Percentiles rank a stretch among this genome's conserved stretches.
Conservation (phyloP, 495 filamentous ascomycete genomes). For the Hyaloscypha bicolor region DNA sequence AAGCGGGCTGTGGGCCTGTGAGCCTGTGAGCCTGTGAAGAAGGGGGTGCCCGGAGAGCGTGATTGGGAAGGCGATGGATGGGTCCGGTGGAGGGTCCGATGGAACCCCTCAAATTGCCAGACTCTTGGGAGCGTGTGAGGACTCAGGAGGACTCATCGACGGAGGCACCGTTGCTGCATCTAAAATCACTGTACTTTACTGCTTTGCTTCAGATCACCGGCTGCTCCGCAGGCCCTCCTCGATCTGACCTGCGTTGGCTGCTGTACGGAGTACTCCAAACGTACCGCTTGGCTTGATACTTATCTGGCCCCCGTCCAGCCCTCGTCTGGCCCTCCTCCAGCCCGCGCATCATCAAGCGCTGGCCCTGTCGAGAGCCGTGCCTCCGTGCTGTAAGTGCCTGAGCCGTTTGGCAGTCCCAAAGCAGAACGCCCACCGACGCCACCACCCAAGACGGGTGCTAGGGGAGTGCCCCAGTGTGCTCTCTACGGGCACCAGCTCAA, state of each 20-base stretch:
- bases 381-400: neutral
- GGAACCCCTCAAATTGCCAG: neutral
- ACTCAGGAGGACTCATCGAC: neutral
- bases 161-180: neutral
- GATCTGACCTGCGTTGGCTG: neutral
- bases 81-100: neutral
- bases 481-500: neutral
- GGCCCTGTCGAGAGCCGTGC: slow-evolving; percentile 3
- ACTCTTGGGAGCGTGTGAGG: neutral
- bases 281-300: too few relatives aligned
- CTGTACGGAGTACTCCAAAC: neutral
- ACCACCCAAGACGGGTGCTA: neutral
- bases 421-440: neutral
- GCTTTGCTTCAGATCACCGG: slow-evolving; percentile 1
- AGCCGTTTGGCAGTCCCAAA: neutral
- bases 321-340: neutral
- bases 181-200: too few relatives aligned
- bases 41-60: neutral
- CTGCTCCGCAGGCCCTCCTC: neutral
- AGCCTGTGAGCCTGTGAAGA: too few relatives aligned
- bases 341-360: neutral
- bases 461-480: neutral
- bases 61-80: neutral
- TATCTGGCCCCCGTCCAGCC: too few relatives aligned
- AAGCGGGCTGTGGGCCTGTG: too few relatives aligned